A percentile compares a stretch with the other conserved stretches of the same genome.
phyloP scores from a whole-genome alignment of 306 rosid genomes.

The Pyrus betulifolia region DNA sequence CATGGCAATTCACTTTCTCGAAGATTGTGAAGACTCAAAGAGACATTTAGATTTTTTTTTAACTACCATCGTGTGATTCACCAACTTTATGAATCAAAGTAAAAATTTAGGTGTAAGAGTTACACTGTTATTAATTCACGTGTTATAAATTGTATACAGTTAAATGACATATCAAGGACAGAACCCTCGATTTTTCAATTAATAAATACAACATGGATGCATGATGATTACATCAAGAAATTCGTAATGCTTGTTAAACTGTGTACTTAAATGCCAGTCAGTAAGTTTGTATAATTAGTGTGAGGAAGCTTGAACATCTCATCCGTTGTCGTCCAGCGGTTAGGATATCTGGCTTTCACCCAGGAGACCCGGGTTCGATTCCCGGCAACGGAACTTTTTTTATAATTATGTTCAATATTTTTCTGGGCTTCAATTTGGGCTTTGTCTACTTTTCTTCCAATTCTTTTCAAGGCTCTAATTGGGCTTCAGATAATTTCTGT shows the following conservation, averaged over 20 bases:
- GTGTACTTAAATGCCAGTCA: background rate
- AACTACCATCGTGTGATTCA: no score
- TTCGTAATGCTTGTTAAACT: background rate
- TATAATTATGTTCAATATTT: no score
- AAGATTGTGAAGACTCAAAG: no score
- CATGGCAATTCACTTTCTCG: no score
- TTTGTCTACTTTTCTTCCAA: background rate
- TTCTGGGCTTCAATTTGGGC: background rate
- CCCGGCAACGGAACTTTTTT: slow-evolving; percentile 41
- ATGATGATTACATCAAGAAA: background rate
- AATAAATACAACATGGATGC: background rate
- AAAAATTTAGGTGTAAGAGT: no score
- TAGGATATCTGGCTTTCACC: slow-evolving; percentile 85
- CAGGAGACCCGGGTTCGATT: slow-evolving; percentile 83
- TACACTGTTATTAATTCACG: background rate
- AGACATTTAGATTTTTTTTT: no score
- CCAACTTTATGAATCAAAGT: no score
- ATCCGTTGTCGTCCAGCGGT: slow-evolving; percentile 77
- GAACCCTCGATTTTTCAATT: background rate
- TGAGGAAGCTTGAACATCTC: rapidly evolving
- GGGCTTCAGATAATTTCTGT: background rate
- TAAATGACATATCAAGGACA: no score
- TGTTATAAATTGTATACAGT: no score
- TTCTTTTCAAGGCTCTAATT: background rate
- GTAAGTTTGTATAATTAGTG: no score